phyloP scores from a whole-genome alignment of 768 basidiomycete genomes.

The Russula sp. region DNA sequence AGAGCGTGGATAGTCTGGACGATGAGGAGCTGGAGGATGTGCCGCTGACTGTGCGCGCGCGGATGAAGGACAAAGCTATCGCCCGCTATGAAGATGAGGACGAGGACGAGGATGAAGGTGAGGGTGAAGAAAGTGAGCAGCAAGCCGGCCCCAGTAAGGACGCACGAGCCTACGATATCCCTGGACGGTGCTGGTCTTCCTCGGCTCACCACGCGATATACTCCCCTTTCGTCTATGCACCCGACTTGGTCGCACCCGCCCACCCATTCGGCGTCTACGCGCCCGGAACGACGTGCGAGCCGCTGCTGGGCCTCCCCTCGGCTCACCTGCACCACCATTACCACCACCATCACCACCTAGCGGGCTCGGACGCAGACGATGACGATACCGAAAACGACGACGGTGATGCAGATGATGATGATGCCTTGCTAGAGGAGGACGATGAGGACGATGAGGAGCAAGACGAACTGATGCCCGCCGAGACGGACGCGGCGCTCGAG shows the following conservation, averaged over 20 bases:
- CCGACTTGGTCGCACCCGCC: slow-evolving; percentile 22
- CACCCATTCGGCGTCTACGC: slow-evolving; percentile 25
- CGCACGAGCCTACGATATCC: neutral
- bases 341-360: slow-evolving; percentile 1
- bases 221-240: slow-evolving; percentile 32
- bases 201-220: slow-evolving; percentile 30
- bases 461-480: slow-evolving; percentile 24
- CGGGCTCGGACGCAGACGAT: neutral
- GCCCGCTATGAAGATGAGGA: slow-evolving; percentile 9
- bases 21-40: slow-evolving; percentile 18
- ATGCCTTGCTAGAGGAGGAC: neutral
- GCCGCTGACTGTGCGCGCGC: neutral
- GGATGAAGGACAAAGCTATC: slow-evolving; percentile 5
- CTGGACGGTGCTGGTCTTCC: slow-evolving; percentile 1
- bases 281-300: slow-evolving; percentile 5
- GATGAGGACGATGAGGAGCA: neutral
- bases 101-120: slow-evolving; percentile 8
- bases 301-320: neutral
- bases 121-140: neutral
- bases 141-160: neutral
- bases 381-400: neutral
- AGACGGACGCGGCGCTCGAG: slow-evolving; percentile 34
- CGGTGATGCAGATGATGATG: neutral
- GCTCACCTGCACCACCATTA: neutral
- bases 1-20: neutral